Percentiles rank a stretch among this genome's conserved stretches.
These are phyloP conservation scores for Scleromitrula shiraiana DNA, from an alignment of 2,329 filamentous ascomycete genomes.

Conservation along the genomic window DNA sequence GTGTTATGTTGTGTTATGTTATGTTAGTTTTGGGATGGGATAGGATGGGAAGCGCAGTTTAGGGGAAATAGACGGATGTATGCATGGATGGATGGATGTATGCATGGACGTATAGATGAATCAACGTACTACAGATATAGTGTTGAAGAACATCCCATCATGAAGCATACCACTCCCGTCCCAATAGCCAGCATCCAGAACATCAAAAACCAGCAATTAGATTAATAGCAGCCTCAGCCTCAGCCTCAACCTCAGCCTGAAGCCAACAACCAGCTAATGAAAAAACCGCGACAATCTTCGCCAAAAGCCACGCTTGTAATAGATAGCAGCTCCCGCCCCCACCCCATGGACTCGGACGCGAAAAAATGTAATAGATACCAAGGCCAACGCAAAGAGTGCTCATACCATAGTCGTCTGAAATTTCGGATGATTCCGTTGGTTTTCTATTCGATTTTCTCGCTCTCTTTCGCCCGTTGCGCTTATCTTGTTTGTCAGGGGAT, in stretches of 20 bases:
- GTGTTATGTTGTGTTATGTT: background rate
- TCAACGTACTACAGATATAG: constrained; percentile 28
- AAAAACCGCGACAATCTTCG: constrained; percentile 28
- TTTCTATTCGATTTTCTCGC: constrained; percentile 28
- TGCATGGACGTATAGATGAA: too few species aligned
- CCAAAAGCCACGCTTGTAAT: constrained; percentile 31
- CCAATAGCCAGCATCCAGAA: constrained; percentile 39
- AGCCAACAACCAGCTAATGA: constrained; percentile 16
- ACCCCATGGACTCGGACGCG: too few species aligned
- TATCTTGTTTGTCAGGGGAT: constrained; percentile 17
- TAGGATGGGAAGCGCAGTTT: too few species aligned
- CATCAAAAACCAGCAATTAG: constrained; percentile 43
- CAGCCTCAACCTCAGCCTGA: too few species aligned
- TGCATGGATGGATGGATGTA: too few species aligned
- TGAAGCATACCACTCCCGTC: constrained; percentile 30
- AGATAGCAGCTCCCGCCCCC: constrained; percentile 31
- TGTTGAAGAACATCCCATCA: constrained; percentile 34
- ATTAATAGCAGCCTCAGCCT: constrained; percentile 20
- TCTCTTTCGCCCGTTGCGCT: constrained; percentile 19
- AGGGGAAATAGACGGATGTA: too few species aligned
- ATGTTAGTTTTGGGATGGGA: too few species aligned
- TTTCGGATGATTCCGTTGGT: constrained; percentile 36
- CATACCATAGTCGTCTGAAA: constrained; percentile 48
- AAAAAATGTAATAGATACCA: constrained; percentile 43
- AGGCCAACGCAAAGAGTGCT: constrained; percentile 45